Conservation (phyloP, 768 basidiomycete species). For the Trametes cingulata region DNA sequence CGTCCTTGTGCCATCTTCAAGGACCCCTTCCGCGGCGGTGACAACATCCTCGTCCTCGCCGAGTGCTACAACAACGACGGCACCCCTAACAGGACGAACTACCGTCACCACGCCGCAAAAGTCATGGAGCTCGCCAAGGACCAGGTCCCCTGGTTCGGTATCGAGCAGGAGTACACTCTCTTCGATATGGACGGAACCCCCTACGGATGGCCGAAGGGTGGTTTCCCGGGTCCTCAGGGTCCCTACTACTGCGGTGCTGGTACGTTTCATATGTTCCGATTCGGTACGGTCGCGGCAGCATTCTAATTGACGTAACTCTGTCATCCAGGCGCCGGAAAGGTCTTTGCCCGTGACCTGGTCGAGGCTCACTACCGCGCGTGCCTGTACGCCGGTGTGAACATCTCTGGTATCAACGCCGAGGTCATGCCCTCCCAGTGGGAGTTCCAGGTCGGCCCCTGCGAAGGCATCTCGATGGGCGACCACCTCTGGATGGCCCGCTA, state of each 20-base stretch:
- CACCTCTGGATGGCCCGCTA: constrained; percentile 99
- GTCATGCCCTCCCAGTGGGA: constrained; percentile 99
- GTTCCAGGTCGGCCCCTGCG: constrained; percentile 99
- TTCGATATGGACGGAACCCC: constrained; percentile 91
- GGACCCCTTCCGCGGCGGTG: constrained; percentile 98
- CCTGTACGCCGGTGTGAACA: constrained; percentile 93
- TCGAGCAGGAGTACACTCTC: constrained; percentile 99
- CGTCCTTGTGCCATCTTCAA: constrained; percentile 97
- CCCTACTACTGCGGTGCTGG: constrained; percentile 99
- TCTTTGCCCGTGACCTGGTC: constrained; percentile 97
- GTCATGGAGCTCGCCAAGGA: constrained; percentile 92
- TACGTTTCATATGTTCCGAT: constrained; percentile 37
- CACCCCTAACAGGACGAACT: constrained; percentile 95
- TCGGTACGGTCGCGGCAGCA: neutral
- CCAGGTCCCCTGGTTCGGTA: constrained; percentile 89
- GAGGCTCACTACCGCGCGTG: constrained; percentile 99
- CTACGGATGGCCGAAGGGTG: constrained; percentile 97
- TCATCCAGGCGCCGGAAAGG: constrained; percentile 84
- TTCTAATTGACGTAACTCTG: constrained; percentile 3
- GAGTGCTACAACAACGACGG: constrained; percentile 99
- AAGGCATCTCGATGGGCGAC: constrained; percentile 98
- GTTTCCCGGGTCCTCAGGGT: constrained; percentile 99
- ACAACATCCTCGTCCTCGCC: constrained; percentile 96
- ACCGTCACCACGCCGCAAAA: constrained; percentile 92
- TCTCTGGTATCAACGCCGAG: constrained; percentile 99